Conservation (phyloP, 2,329 filamentous ascomycete genomes). For the Apiospora aurea region DNA sequence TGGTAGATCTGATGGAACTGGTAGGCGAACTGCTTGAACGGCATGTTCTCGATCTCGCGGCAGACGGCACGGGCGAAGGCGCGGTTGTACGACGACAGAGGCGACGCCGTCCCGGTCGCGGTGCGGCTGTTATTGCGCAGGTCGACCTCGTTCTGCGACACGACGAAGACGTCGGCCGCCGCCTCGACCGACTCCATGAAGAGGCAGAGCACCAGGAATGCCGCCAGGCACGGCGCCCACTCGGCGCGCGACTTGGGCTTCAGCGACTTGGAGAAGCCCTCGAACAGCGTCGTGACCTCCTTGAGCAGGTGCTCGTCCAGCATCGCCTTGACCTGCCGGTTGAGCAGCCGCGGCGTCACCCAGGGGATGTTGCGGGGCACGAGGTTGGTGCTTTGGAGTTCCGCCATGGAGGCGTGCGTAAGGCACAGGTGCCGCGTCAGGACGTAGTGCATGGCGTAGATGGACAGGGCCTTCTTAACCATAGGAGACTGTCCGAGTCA, state of each 20-base stretch:
- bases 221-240: slow-evolving; percentile 64
- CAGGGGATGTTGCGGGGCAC: slow-evolving; percentile 52
- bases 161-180: slow-evolving; percentile 59
- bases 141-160: slow-evolving; percentile 58
- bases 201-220: slow-evolving; percentile 63
- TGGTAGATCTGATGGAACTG: slow-evolving; percentile 68
- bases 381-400: slow-evolving; percentile 50
- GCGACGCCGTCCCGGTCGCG: slow-evolving; percentile 26
- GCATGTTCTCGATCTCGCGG: slow-evolving; percentile 62
- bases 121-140: slow-evolving; percentile 43
- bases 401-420: slow-evolving; percentile 51
- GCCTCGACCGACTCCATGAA: slow-evolving; percentile 66
- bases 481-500: slow-evolving; percentile 50
- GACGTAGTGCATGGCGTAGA: slow-evolving; percentile 65
- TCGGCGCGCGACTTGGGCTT: slow-evolving; percentile 60
- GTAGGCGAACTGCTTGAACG: slow-evolving; percentile 66
- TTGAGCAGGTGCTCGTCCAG: slow-evolving; percentile 61
- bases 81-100: slow-evolving; percentile 49
- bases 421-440: slow-evolving; percentile 63
- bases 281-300: slow-evolving; percentile 60
- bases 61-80: slow-evolving; percentile 55
- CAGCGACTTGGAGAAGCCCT: slow-evolving; percentile 59
- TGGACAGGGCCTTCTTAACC: slow-evolving; percentile 59
- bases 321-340: slow-evolving; percentile 63
- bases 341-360: slow-evolving; percentile 61